Conservation (phyloP, 306 rosid species). For the Mimosa pudica region DNA sequence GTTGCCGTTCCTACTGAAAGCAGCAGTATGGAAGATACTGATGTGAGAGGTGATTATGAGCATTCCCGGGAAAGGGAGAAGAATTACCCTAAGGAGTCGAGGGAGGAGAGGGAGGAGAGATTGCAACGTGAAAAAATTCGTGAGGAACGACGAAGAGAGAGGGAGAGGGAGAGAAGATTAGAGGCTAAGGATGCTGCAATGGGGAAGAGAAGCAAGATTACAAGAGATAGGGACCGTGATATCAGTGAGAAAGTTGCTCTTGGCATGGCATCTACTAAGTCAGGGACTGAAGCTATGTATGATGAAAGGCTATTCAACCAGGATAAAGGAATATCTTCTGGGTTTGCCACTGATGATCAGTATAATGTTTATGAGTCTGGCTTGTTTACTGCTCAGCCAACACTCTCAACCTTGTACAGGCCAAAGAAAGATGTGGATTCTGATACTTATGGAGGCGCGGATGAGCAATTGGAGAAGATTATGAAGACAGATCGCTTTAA, state of each 20-base stretch:
- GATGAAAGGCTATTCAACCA: constrained; percentile 93
- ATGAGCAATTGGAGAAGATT: constrained; percentile 90
- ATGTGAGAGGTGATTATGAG: constrained; percentile 59
- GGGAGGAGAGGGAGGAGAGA: constrained; percentile 76
- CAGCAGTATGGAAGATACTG: constrained; percentile 51
- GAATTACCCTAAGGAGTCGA: constrained; percentile 58
- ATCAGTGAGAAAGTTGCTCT: constrained; percentile 95
- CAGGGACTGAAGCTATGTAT: constrained; percentile 82
- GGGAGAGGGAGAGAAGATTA: constrained; percentile 93
- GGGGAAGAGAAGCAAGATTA: constrained; percentile 95
- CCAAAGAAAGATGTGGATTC: constrained; percentile 83
- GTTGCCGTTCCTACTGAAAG: constrained; percentile 47
- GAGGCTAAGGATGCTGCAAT: constrained; percentile 89
- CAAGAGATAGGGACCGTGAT: constrained; percentile 93
- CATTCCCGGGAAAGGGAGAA: constrained; percentile 58
- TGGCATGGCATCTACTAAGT: constrained; percentile 80
- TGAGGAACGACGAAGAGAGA: constrained; percentile 80
- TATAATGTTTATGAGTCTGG: constrained; percentile 91
- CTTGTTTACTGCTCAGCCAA: constrained; percentile 79
- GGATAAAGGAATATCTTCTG: constrained; percentile 91
- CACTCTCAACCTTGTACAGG: constrained; percentile 81
- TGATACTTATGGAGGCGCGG: constrained; percentile 80
- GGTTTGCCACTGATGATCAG: constrained; percentile 86
- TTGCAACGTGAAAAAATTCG: constrained; percentile 79
- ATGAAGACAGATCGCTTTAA: constrained; percentile 91